Conservation (phyloP, 495 filamentous ascomycete species). For the Neurospora hispaniola region DNA sequence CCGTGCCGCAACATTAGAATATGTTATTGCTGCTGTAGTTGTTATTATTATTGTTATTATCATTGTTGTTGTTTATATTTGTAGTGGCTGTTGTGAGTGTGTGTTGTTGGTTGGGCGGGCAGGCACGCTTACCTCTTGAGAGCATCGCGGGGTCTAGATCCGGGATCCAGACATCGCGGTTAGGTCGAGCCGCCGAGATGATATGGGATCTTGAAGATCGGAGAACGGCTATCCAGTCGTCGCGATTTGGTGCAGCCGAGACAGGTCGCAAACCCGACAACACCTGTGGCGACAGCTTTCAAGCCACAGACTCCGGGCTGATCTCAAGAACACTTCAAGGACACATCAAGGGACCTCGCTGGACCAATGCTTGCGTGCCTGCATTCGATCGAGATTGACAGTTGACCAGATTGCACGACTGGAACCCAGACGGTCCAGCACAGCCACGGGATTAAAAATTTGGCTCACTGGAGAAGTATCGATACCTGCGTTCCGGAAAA, state of each 20-base stretch:
- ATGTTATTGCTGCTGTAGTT: not conserved
- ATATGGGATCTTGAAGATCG: not conserved
- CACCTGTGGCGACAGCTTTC: not conserved
- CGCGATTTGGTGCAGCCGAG: not conserved
- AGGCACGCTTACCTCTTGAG: not conserved
- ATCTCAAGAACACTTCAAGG: not conserved
- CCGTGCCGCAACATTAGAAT: not conserved
- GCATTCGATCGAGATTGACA: not conserved
- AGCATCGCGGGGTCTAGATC: not conserved
- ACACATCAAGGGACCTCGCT: not conserved
- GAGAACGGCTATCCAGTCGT: not conserved
- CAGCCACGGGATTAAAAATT: slow-evolving; percentile 1
- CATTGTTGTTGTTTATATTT: not conserved
- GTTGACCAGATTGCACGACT: not conserved
- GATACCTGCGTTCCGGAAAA: not conserved
- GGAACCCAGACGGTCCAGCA: slow-evolving; percentile 2
- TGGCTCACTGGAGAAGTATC: not conserved
- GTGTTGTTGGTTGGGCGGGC: not conserved
- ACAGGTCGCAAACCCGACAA: not conserved
- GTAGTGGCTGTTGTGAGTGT: not conserved
- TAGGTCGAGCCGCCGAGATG: not conserved
- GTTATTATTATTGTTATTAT: not conserved
- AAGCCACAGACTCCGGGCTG: not conserved
- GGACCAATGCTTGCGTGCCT: not conserved
- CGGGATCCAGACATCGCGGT: not conserved